These are phyloP conservation scores for Gossypium davidsonii DNA, from an alignment of 441 rosid species.

Conservation along the genomic window DNA sequence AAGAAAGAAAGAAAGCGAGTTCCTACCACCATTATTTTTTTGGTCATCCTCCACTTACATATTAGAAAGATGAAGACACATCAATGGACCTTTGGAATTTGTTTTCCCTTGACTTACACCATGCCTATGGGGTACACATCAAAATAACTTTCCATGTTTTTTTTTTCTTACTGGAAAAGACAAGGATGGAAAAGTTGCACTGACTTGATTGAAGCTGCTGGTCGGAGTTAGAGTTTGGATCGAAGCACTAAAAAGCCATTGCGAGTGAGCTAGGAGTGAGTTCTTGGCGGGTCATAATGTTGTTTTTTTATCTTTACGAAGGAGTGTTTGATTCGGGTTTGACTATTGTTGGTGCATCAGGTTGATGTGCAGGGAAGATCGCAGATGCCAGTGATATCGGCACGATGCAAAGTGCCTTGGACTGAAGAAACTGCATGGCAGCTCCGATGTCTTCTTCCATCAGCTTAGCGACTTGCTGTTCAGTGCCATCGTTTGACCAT, in stretches of 20 bases:
- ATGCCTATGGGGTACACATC: conserved; percentile 12
- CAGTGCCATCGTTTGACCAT: conserved; percentile 50
- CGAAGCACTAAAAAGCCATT: not conserved
- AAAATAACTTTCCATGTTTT: conserved; percentile 15
- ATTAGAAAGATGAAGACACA: conserved; percentile 4
- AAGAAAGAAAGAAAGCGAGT: conserved; percentile 15
- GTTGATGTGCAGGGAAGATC: conserved; percentile 33
- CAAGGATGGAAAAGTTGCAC: conserved; percentile 19
- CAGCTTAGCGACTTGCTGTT: conserved; percentile 42
- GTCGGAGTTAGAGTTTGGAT: conserved; percentile 11
- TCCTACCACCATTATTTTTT: conserved; percentile 21
- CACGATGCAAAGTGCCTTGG: conserved; percentile 55
- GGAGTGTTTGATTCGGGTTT: conserved; percentile 36
- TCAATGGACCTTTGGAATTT: conserved; percentile 22
- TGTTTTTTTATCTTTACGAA: conserved; percentile 17
- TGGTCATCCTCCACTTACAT: conserved; percentile 43
- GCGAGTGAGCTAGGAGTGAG: not conserved
- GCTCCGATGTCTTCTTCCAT: conserved; percentile 53
- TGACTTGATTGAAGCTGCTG: conserved; percentile 1
- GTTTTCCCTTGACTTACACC: conserved; percentile 19
- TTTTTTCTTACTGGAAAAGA: conserved; percentile 8
- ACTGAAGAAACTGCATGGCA: conserved; percentile 52
- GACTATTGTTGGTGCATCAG: conserved; percentile 27
- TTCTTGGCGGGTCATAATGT: not conserved
- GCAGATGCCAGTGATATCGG: conserved; percentile 43